phyloP scores from a whole-genome alignment of 2,329 filamentous ascomycete species.

The Fusarium sp. region DNA sequence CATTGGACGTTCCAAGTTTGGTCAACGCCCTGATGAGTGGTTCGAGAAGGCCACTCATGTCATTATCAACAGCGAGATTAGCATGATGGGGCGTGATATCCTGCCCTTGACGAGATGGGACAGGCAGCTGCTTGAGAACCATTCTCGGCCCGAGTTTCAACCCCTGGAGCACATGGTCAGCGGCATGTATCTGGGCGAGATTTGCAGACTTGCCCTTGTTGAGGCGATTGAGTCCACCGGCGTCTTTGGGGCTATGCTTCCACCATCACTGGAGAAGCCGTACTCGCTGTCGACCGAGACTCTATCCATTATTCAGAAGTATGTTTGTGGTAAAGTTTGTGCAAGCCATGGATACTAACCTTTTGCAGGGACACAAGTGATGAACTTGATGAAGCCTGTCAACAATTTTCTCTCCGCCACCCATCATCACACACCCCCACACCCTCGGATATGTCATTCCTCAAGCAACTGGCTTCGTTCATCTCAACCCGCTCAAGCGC shows the following conservation, averaged over 20 bases:
- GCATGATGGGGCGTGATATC: slow-evolving; percentile 73
- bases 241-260: slow-evolving; percentile 68
- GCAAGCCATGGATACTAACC: slow-evolving; percentile 34
- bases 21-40: slow-evolving; percentile 66
- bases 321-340: slow-evolving; percentile 44
- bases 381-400: slow-evolving; percentile 58
- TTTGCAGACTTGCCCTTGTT: slow-evolving; percentile 68
- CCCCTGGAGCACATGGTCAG: slow-evolving; percentile 73
- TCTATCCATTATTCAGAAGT: slow-evolving; percentile 69
- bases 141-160: slow-evolving; percentile 70
- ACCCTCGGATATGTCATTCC: slow-evolving; percentile 61
- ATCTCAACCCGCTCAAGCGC: slow-evolving; percentile 70
- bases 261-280: slow-evolving; percentile 62
- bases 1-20: slow-evolving; percentile 68
- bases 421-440: slow-evolving; percentile 58
- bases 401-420: slow-evolving; percentile 63
- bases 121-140: slow-evolving; percentile 61
- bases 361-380: slow-evolving; percentile 58
- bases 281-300: slow-evolving; percentile 73
- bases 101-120: slow-evolving; percentile 74
- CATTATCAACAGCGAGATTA: slow-evolving; percentile 75
- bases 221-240: slow-evolving; percentile 69
- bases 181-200: slow-evolving; percentile 76
- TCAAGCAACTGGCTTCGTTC: slow-evolving; percentile 65
- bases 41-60: slow-evolving; percentile 70